Conservation (phyloP, 169 alveolate genomes). For the Plasmodium gallinaceum region DNA sequence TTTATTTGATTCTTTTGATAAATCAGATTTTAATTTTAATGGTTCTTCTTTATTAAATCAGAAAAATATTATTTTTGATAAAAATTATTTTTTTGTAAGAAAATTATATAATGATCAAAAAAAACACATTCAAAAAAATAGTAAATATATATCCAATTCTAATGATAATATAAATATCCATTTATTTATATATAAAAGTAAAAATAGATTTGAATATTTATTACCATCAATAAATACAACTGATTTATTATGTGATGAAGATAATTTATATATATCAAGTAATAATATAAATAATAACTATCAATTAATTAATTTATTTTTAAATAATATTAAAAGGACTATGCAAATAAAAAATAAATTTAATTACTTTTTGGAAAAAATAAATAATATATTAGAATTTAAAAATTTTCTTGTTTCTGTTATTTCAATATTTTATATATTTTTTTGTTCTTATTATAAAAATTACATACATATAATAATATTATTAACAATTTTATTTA, state of each 20-base stretch:
- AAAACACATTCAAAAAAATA: constrained; percentile 27
- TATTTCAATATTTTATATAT: constrained; percentile 44
- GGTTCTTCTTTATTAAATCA: constrained; percentile 31
- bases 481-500: constrained; percentile 31
- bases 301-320: constrained; percentile 53
- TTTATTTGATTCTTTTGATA: constrained; percentile 18
- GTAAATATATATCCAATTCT: constrained; percentile 32
- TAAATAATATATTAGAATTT: constrained; percentile 65
- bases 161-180: constrained; percentile 29
- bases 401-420: constrained; percentile 42
- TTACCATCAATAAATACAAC: constrained; percentile 39
- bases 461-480: constrained; percentile 55
- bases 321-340: constrained; percentile 55
- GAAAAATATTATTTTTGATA: constrained; percentile 59
- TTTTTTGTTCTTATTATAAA: constrained; percentile 60
- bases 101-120: constrained; percentile 61
- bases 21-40: not conserved
- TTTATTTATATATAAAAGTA: constrained; percentile 73
- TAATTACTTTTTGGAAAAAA: constrained; percentile 25
- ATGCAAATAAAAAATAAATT: constrained; percentile 67
- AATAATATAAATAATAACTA: constrained; percentile 66
- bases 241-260: constrained; percentile 44
- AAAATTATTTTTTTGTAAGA: constrained; percentile 66
- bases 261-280: constrained; percentile 24
- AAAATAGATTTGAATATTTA: constrained; percentile 65